Conservation (phyloP, 1,284 basidiomycete genomes). For the Trichosporon sp. region DNA sequence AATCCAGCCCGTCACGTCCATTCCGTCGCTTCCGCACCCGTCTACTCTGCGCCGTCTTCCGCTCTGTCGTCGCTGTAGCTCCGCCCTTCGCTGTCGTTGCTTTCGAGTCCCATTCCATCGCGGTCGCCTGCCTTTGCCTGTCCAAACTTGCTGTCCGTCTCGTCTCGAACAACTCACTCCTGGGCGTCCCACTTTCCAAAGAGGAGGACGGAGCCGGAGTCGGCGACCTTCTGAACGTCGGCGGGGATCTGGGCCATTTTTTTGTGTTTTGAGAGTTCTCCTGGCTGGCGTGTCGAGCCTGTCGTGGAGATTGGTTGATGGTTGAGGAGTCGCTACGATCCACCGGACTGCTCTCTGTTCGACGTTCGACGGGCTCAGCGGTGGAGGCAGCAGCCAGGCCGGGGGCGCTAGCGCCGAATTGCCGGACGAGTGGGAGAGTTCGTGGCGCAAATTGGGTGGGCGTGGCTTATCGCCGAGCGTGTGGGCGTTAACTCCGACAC, state of each 20-base stretch:
- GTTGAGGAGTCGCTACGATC: conserved; percentile 2
- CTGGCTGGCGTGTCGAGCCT: conserved; percentile 5
- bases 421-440: neutral
- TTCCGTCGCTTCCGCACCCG: neutral
- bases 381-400: neutral
- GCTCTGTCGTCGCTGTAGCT: neutral
- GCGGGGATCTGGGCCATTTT: conserved; percentile 54
- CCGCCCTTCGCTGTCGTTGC: neutral
- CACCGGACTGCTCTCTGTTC: neutral
- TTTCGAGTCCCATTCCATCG: neutral
- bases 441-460: neutral
- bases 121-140: neutral
- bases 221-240: conserved; percentile 75
- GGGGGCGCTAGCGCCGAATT: neutral
- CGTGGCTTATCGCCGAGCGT: too few relatives aligned
- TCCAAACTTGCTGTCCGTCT: neutral
- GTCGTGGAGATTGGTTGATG: conserved; percentile 3
- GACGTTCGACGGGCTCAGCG: conserved; percentile 1
- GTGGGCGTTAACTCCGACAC: neutral
- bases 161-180: conserved; percentile 62
- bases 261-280: conserved; percentile 12
- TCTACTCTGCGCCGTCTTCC: neutral
- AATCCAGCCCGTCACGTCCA: neutral
- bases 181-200: conserved; percentile 96
- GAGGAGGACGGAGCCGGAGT: conserved; percentile 71